These are phyloP conservation scores for Tylopilus intermedius DNA, from an alignment of 768 basidiomycete species.

Conservation along the genomic window DNA sequence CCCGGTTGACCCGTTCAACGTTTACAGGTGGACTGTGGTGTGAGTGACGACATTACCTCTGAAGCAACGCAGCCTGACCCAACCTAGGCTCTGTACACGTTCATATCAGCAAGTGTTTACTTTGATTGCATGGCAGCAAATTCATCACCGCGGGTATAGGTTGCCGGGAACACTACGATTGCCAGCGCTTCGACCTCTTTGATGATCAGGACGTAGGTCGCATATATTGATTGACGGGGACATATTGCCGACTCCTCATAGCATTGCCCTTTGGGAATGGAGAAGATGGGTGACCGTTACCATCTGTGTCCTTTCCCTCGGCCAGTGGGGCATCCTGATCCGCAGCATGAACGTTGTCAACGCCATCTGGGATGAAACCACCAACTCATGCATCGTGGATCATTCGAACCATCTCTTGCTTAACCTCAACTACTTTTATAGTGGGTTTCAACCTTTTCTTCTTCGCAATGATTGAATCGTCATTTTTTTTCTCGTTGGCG, in stretches of 20 bases:
- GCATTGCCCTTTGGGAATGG: constrained; percentile 69
- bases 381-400: constrained; percentile 44
- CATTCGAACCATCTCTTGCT: constrained; percentile 53
- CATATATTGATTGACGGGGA: constrained; percentile 8
- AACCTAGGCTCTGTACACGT: constrained; percentile 57
- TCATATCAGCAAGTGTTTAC: constrained; percentile 51
- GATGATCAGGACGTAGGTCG: constrained; percentile 59
- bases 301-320: constrained; percentile 51
- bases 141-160: constrained; percentile 11
- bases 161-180: constrained; percentile 26
- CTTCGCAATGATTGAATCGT: not conserved
- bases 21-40: constrained; percentile 53
- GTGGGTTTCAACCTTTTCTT: constrained; percentile 35
- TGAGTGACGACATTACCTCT: constrained; percentile 27
- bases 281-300: constrained; percentile 44
- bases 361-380: constrained; percentile 46
- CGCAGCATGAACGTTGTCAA: constrained; percentile 64
- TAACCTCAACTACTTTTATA: constrained; percentile 65
- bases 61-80: constrained; percentile 4
- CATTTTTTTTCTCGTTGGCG: not conserved
- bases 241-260: constrained; percentile 29
- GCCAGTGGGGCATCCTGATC: constrained; percentile 63
- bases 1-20: not conserved
- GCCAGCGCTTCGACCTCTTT: constrained; percentile 45
- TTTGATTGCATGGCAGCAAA: not conserved